phyloP scores from a whole-genome alignment of 1,284 basidiomycete genomes.

The Butyriboletus appendiculatus region DNA sequence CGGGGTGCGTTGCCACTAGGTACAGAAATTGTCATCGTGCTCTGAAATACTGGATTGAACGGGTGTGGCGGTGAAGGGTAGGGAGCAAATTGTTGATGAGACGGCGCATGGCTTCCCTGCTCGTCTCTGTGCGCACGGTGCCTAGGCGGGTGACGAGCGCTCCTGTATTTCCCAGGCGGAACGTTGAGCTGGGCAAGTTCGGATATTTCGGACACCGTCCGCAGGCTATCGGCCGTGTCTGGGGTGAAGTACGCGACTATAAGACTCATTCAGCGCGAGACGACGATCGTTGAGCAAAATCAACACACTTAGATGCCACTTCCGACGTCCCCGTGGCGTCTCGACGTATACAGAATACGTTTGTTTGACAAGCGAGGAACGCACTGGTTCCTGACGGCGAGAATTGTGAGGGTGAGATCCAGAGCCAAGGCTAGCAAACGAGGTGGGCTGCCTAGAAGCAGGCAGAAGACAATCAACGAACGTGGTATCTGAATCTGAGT shows the following conservation, averaged over 20 bases:
- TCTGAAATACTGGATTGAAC: slow-evolving; percentile 14
- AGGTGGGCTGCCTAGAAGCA: slow-evolving; percentile 8
- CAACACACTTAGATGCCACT: slow-evolving; percentile 76
- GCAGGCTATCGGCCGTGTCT: slow-evolving; percentile 55
- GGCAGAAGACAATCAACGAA: slow-evolving; percentile 22
- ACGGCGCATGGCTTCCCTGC: slow-evolving; percentile 10
- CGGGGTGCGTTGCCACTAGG: slow-evolving; percentile 4
- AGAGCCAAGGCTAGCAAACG: slow-evolving; percentile 33
- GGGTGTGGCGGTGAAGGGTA: slow-evolving; percentile 34
- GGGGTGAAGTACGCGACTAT: slow-evolving; percentile 74
- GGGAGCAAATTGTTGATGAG: slow-evolving; percentile 32
- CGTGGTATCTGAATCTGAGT: slow-evolving; percentile 49
- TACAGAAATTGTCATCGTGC: not conserved
- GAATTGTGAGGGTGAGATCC: slow-evolving; percentile 39
- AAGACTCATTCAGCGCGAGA: slow-evolving; percentile 9
- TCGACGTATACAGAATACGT: slow-evolving; percentile 78
- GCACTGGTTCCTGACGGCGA: slow-evolving; percentile 36
- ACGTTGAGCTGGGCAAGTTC: slow-evolving; percentile 52
- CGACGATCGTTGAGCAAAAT: not conserved
- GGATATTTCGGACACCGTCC: slow-evolving; percentile 59
- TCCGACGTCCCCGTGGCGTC: slow-evolving; percentile 58
- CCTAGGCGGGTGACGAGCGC: slow-evolving; percentile 51
- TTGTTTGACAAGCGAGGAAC: slow-evolving; percentile 69
- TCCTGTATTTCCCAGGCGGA: slow-evolving; percentile 60
- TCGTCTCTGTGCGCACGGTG: slow-evolving; percentile 29